Conservation (phyloP, 1,139 yeast species). For the Geotrichum australiense region DNA sequence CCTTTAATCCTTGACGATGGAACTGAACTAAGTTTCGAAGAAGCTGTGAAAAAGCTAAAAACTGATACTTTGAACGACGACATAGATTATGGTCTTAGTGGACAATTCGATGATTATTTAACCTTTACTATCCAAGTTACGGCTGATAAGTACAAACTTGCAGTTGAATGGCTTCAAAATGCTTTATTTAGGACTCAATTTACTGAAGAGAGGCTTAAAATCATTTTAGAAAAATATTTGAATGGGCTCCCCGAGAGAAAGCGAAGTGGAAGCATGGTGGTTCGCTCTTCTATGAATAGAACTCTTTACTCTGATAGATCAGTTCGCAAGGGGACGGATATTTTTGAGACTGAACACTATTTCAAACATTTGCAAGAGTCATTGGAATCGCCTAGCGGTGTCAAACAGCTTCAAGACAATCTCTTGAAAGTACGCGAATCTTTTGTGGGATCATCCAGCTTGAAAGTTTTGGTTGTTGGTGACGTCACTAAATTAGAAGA, state of each 20-base stretch:
- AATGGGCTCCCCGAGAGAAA: slow-evolving; percentile 73
- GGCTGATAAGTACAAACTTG: slow-evolving; percentile 53
- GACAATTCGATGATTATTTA: slow-evolving; percentile 51
- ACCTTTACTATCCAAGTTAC: slow-evolving; percentile 58
- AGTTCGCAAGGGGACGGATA: slow-evolving; percentile 60
- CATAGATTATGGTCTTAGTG: slow-evolving; percentile 43
- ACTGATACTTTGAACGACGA: slow-evolving; percentile 66
- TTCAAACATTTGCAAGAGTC: slow-evolving; percentile 39
- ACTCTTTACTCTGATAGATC: slow-evolving; percentile 52
- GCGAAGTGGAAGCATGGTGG: slow-evolving; percentile 69
- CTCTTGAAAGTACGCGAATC: slow-evolving; percentile 51
- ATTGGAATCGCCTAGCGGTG: slow-evolving; percentile 42
- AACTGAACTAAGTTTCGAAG: slow-evolving; percentile 53
- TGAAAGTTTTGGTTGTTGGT: slow-evolving; percentile 67
- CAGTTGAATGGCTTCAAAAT: slow-evolving; percentile 69
- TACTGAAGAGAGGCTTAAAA: slow-evolving; percentile 63
- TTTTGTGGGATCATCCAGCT: slow-evolving; percentile 53
- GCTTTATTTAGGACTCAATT: slow-evolving; percentile 60
- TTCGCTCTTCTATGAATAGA: slow-evolving; percentile 55
- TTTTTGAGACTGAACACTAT: slow-evolving; percentile 54
- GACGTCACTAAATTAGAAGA: slow-evolving; percentile 44
- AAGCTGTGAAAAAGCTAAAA: slow-evolving; percentile 65
- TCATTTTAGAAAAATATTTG: slow-evolving; percentile 65
- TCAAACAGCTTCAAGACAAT: slow-evolving; percentile 42
- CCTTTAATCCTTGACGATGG: slow-evolving; percentile 67